Base-by-base conservation (phyloP, 1,284 basidiomycete genomes). In the Fistulina hepatica region DNA sequence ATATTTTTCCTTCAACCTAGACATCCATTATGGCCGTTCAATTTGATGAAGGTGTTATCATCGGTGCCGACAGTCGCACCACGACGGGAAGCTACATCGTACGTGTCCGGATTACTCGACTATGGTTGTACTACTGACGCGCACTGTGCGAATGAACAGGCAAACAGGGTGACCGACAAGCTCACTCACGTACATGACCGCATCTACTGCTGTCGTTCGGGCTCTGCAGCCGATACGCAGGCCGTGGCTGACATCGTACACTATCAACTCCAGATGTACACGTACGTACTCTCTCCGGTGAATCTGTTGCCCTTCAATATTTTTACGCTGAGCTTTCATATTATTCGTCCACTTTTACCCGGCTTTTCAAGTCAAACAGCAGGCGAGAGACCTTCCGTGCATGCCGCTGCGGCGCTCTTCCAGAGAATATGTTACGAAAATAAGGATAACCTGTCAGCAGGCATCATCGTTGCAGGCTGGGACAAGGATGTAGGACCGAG, bases 11-110 rank as follows among this genome's bases (percentile, higher is more conserved):
- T 38, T 31, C 33, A 26, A 40, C 20, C 47, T n/a, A 93, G 85
- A 99, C 94, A 39, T 97, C 94, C 34, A 99, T 99, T 61, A 98
- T 98, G 95, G 94, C 94, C 37, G 94, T 98, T 47, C 88, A 92
- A 50, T 99, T 97, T 67, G 73, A 91, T 30, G 80, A 78, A 27
- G 94, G 94, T 35, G 94, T 99, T 41, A 81, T 99, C 48, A 80
- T 99, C 44, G 95, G 95, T 25, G 94, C 94, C 49, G 94, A 98
- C 64, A 88, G 84, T 69, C 76, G 95, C 43, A 98, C 95, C 44
- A 97, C 95, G 1, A 95, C 88, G 27, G 95, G 94, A 44, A 81
- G 81, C 59, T 98, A 97, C 65, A 97, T 97, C 55, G 91, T 90
- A 54, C 47, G 81, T 54, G 17, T 37, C 23, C 33, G 34, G 33